These are phyloP conservation scores for Phaseolus coccineus DNA, from an alignment of 331 rosid species.

Conservation along the genomic window DNA sequence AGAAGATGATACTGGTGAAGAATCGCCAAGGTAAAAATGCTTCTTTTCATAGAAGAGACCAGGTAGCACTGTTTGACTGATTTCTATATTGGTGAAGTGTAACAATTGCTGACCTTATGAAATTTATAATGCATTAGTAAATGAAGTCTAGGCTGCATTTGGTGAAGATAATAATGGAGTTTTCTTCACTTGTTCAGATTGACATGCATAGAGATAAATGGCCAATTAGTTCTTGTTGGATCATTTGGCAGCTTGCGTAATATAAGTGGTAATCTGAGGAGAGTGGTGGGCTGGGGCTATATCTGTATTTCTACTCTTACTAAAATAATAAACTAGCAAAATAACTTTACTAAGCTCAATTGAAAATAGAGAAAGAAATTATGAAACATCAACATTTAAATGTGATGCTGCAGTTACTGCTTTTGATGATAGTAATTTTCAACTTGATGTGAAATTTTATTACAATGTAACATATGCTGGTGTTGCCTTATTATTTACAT, in stretches of 20 bases:
- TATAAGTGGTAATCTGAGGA: not conserved
- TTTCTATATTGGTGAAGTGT: conserved; percentile 15
- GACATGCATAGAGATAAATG: conserved; percentile 11
- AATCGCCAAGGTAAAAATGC: conserved; percentile 78
- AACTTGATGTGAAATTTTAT: conserved; percentile 23
- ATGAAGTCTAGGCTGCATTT: conserved; percentile 27
- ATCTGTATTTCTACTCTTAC: not conserved
- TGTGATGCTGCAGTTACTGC: not conserved
- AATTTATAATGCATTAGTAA: conserved; percentile 9
- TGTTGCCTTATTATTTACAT: conserved; percentile 11
- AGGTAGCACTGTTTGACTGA: conserved; percentile 18
- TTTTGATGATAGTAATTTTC: conserved; percentile 22
- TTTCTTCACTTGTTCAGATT: conserved; percentile 6
- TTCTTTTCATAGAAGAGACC: conserved; percentile 16
- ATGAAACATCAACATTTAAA: not conserved
- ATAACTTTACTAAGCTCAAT: not conserved
- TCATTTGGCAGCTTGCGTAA: conserved; percentile 11
- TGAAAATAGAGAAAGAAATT: not conserved
- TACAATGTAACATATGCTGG: not conserved
- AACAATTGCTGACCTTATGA: conserved; percentile 7
- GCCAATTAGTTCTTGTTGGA: not conserved
- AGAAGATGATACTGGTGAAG: conserved; percentile 96
- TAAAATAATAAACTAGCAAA: not conserved
- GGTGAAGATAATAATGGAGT: not conserved
- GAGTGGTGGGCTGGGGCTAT: not conserved